Evolutionary conservation across 1,284 basidiomycete genomes (phyloP).

Genomic region (Naganishia sp.): DNA sequence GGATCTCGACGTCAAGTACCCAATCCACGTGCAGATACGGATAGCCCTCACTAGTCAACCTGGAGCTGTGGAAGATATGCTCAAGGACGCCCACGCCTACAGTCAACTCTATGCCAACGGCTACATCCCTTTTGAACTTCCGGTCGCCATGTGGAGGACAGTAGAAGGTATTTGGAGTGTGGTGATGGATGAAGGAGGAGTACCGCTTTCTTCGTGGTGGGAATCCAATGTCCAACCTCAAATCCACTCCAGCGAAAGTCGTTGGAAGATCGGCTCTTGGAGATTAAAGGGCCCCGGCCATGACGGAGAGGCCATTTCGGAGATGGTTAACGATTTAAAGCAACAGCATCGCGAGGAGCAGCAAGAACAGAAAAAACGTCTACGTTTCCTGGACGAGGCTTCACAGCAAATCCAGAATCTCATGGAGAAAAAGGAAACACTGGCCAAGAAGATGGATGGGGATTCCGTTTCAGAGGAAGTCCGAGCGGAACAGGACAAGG

Average conservation of each 20-base stretch:
- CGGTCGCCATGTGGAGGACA: slow-evolving; percentile 20
- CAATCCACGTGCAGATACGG: slow-evolving; percentile 9
- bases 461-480: background rate
- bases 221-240: slow-evolving; percentile 13
- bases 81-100: slow-evolving; percentile 19
- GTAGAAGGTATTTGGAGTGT: slow-evolving; percentile 19
- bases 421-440: slow-evolving; percentile 3
- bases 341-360: slow-evolving; percentile 8
- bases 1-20: slow-evolving; percentile 8
- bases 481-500: slow-evolving; percentile 5
- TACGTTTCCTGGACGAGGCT: slow-evolving; percentile 15
- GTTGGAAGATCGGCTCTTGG: slow-evolving; percentile 23
- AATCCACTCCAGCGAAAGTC: slow-evolving; percentile 14
- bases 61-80: slow-evolving; percentile 22
- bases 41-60: slow-evolving; percentile 12
- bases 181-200: slow-evolving; percentile 9
- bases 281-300: background rate
- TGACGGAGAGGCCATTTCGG: background rate
- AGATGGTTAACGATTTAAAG: background rate
- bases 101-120: slow-evolving; percentile 21
- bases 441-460: background rate
- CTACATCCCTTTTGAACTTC: slow-evolving; percentile 22
- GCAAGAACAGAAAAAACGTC: slow-evolving; percentile 10
- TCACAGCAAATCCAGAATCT: background rate
- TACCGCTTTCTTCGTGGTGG: slow-evolving; percentile 8